These are phyloP conservation scores for Musa beccarii DNA, from an alignment of 176 grass and related monocot genomes.

Conservation along the genomic window DNA sequence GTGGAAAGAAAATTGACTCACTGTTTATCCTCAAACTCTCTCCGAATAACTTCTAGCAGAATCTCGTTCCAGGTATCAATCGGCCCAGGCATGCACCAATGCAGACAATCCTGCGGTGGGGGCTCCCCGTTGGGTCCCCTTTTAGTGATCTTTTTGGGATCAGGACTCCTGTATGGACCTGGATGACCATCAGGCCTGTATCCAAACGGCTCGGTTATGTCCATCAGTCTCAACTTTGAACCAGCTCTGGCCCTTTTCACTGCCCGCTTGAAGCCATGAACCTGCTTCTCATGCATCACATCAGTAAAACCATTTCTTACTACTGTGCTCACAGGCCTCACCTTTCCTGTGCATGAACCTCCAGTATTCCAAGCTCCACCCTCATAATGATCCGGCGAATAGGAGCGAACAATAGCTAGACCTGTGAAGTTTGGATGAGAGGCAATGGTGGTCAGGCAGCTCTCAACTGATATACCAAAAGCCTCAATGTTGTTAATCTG, in stretches of 20 bases:
- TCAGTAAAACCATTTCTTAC: conserved; percentile 70
- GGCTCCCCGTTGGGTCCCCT: conserved; percentile 78
- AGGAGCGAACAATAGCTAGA: conserved; percentile 63
- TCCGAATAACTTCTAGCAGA: conserved; percentile 66
- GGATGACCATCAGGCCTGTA: conserved; percentile 83
- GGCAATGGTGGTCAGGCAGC: conserved; percentile 51
- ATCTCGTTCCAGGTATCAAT: conserved; percentile 93
- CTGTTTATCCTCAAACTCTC: conserved; percentile 30
- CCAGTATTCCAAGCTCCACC: conserved; percentile 86
- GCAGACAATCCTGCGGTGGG: conserved; percentile 86
- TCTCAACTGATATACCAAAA: conserved; percentile 80
- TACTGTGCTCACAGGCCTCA: conserved; percentile 38
- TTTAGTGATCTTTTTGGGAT: conserved; percentile 88
- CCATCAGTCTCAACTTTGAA: conserved; percentile 73
- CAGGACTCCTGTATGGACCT: conserved; percentile 69
- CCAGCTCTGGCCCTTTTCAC: conserved; percentile 37
- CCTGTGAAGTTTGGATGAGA: conserved; percentile 74
- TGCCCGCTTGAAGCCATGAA: conserved; percentile 47
- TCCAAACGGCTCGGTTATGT: conserved; percentile 69
- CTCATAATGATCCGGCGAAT: conserved; percentile 90
- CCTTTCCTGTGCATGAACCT: conserved; percentile 81
- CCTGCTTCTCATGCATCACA: conserved; percentile 64
- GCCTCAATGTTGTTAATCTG: conserved; percentile 66
- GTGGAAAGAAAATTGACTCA: neutral
- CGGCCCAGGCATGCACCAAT: conserved; percentile 97